Evolutionary conservation across 192 early-diverging fungal species (phyloP).

Genomic region (Backusella liffmaniae): DNA sequence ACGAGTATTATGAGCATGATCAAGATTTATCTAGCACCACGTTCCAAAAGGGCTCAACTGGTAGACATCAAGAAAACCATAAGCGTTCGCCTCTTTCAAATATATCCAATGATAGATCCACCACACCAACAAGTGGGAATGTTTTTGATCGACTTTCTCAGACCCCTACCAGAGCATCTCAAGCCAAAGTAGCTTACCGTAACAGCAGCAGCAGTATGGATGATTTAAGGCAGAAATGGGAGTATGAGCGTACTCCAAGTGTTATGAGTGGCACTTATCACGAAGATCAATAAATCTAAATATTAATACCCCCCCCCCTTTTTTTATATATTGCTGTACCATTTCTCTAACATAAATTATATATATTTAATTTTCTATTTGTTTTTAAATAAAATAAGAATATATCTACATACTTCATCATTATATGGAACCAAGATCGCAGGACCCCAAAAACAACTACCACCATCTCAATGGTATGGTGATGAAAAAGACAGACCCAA

Average conservation of each 20-base stretch:
- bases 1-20: background rate
- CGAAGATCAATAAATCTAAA: conserved; percentile 11
- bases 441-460: too few relatives aligned
- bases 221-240: conserved; percentile 28
- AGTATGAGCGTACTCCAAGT: conserved; percentile 22
- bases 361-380: conserved; percentile 1
- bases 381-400: background rate
- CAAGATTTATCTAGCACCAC: background rate
- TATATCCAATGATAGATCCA: background rate
- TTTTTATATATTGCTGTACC: background rate
- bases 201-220: conserved; percentile 37
- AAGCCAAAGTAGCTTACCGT: conserved; percentile 33
- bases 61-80: background rate
- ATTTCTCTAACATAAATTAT: background rate
- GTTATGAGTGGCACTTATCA: conserved; percentile 19
- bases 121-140: conserved; percentile 18
- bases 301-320: conserved; percentile 1
- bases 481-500: too few relatives aligned
- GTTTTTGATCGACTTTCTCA: conserved; percentile 38
- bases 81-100: background rate
- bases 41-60: background rate
- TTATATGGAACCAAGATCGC: too few relatives aligned
- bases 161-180: conserved; percentile 31
- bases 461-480: too few relatives aligned
- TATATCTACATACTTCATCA: background rate